Conservation (phyloP, 768 basidiomycete genomes). For the Mycena albidolilacea region DNA sequence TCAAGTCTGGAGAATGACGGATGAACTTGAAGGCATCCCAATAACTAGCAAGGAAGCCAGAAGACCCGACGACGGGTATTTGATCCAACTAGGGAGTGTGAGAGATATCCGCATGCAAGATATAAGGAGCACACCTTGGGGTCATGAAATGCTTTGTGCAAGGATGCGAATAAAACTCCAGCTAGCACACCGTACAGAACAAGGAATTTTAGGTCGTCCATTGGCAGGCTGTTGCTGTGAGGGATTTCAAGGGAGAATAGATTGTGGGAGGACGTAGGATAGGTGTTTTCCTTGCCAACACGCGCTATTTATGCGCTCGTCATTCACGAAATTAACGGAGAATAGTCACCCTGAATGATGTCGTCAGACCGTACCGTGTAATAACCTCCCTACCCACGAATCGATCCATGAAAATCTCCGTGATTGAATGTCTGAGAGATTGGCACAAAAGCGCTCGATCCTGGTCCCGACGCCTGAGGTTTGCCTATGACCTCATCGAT, state of each 20-base stretch:
- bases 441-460: no score
- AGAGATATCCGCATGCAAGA: no score
- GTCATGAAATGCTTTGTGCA: not conserved
- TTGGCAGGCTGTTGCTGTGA: not conserved
- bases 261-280: not conserved
- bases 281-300: not conserved
- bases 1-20: not conserved
- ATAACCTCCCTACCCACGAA: no score
- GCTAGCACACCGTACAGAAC: constrained; percentile 4
- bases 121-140: not conserved
- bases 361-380: no score
- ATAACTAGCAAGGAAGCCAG: constrained; percentile 8
- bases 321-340: not conserved
- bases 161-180: not conserved
- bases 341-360: not conserved
- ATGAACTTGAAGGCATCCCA: constrained; percentile 10
- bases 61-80: constrained; percentile 12
- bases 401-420: no score
- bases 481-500: no score
- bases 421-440: no score
- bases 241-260: not conserved
- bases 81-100: not conserved
- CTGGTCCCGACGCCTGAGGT: no score
- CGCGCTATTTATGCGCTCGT: not conserved
- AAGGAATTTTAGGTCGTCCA: constrained; percentile 16